These are phyloP conservation scores for Haematococcus lacustris DNA, from an alignment of 139 green algal species.

Conservation along the genomic window DNA sequence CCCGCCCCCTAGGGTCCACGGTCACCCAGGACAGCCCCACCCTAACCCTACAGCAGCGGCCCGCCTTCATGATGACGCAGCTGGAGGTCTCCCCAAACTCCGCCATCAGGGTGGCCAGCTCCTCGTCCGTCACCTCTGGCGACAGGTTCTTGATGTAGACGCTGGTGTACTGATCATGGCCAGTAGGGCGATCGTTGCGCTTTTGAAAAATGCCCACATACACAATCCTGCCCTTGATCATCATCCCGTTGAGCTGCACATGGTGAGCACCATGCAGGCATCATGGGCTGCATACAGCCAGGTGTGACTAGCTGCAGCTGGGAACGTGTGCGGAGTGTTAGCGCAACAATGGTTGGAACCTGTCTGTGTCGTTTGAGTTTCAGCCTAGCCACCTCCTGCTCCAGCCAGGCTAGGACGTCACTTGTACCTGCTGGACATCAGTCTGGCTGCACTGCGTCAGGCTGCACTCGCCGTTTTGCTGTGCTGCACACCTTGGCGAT, in stretches of 20 bases:
- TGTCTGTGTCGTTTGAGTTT: too few relatives aligned
- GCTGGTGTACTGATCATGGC: slow-evolving; percentile 74
- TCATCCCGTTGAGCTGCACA: slow-evolving; percentile 45
- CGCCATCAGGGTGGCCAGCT: slow-evolving; percentile 57
- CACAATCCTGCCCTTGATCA: slow-evolving; percentile 61
- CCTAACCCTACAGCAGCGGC: not conserved
- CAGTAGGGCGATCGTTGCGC: slow-evolving; percentile 52
- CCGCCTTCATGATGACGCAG: slow-evolving; percentile 63
- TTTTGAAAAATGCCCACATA: slow-evolving; percentile 79
- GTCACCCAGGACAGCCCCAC: not conserved
- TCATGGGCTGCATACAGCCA: not conserved
- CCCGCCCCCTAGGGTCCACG: too few relatives aligned
- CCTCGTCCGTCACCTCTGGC: slow-evolving; percentile 52
- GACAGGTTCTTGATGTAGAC: slow-evolving; percentile 90
- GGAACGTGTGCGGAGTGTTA: too few relatives aligned
- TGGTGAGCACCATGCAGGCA: not conserved
- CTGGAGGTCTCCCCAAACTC: slow-evolving; percentile 69
- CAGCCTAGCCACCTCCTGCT: too few relatives aligned
- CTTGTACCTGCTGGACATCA: too few relatives aligned
- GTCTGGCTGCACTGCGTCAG: too few relatives aligned
- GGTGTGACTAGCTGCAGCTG: not conserved
- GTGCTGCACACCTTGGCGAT: slow-evolving; percentile 64
- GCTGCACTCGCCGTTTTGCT: not conserved
- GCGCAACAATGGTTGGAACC: too few relatives aligned
- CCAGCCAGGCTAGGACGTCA: too few relatives aligned